phyloP scores from a whole-genome alignment of 495 filamentous ascomycete species.

The Neurospora sublineolata region DNA sequence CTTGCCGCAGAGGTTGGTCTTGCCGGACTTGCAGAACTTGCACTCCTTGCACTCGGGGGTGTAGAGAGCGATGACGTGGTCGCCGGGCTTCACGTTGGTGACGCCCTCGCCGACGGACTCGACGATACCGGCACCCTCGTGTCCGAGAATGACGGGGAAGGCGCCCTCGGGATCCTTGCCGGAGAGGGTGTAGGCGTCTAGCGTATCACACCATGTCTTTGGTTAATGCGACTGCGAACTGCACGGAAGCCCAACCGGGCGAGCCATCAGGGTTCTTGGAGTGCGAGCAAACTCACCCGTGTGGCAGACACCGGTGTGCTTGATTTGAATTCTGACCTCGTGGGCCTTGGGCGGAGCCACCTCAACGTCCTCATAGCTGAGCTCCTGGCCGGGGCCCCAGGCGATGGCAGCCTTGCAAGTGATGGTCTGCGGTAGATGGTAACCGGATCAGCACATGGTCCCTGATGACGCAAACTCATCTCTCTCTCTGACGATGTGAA shows the following conservation, averaged over 20 bases:
- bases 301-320: constrained; percentile 97
- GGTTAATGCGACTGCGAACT: not conserved
- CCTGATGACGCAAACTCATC: not conserved
- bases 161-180: constrained; percentile 97
- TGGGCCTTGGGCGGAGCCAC: constrained; percentile 83
- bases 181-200: constrained; percentile 97
- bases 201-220: not conserved
- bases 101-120: constrained; percentile 96
- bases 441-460: not conserved
- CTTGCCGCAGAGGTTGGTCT: constrained; percentile 99
- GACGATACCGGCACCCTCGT: constrained; percentile 94
- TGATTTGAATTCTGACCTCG: constrained; percentile 92
- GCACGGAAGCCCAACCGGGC: not conserved
- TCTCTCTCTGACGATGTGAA: not conserved
- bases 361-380: constrained; percentile 84
- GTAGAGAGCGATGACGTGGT: constrained; percentile 93
- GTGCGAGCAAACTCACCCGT: constrained; percentile 51
- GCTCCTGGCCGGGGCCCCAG: constrained; percentile 86
- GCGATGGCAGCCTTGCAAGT: constrained; percentile 80
- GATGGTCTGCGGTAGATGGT: constrained; percentile 29
- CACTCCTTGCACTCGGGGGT: constrained; percentile 94
- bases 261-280: constrained; percentile 3
- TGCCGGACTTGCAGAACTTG: constrained; percentile 99
- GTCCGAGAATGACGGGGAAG: constrained; percentile 90
- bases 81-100: constrained; percentile 81